These are phyloP conservation scores for Herpetomonas muscarum DNA, from an alignment of 208 protist genomes.

Conservation along the genomic window DNA sequence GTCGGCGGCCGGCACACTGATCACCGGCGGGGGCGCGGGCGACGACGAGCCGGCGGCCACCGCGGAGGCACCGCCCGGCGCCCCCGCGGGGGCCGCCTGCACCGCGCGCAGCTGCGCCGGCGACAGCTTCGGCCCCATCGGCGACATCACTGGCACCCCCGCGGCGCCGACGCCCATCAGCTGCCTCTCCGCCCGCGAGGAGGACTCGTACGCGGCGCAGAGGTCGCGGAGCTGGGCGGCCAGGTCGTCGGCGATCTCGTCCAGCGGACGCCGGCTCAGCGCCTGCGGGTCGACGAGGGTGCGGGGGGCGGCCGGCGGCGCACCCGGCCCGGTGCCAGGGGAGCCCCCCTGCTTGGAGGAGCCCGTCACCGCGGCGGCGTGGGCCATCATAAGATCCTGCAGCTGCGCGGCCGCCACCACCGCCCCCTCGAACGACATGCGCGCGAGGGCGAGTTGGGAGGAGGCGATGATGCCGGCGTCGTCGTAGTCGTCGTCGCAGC, in stretches of 20 bases:
- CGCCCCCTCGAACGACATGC: slow-evolving; percentile 37
- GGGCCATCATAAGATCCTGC: slow-evolving; percentile 23
- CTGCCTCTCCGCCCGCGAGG: slow-evolving; percentile 18
- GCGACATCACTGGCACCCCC: neutral
- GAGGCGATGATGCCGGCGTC: slow-evolving; percentile 21
- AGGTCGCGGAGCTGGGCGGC: slow-evolving; percentile 25
- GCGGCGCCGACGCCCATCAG: slow-evolving; percentile 14
- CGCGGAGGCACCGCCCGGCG: neutral
- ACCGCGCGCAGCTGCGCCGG: neutral
- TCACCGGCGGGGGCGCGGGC: neutral
- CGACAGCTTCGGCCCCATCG: neutral
- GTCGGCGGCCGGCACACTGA: neutral
- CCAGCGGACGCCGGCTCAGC: slow-evolving; percentile 33
- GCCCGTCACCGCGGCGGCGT: slow-evolving; percentile 16
- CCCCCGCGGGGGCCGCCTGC: too few species aligned
- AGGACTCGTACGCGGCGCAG: slow-evolving; percentile 12
- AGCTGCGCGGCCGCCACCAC: slow-evolving; percentile 25
- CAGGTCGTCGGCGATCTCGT: slow-evolving; percentile 44
- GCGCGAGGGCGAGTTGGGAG: slow-evolving; percentile 20
- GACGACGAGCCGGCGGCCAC: neutral
- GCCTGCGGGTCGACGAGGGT: slow-evolving; percentile 31
- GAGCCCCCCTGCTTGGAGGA: neutral
- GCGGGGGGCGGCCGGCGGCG: slow-evolving; percentile 2
- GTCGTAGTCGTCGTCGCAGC: slow-evolving; percentile 11
- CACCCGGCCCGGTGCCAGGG: neutral